Evolutionary conservation across 805 yeast species (phyloP).

Genomic region (Wickerhamiella kazuoi): DNA sequence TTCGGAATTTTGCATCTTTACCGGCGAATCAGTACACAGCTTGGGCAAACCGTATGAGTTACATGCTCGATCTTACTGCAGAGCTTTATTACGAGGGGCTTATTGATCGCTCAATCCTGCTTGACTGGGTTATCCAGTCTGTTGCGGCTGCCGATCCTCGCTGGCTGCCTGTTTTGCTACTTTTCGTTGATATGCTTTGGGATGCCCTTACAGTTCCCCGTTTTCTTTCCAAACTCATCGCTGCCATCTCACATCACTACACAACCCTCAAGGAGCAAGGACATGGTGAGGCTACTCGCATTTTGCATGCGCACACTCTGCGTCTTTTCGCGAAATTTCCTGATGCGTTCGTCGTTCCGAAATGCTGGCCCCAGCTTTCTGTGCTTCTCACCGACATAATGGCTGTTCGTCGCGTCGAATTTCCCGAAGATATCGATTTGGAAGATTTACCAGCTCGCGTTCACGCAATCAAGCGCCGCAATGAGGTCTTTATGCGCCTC

Average conservation of each 20-base stretch:
- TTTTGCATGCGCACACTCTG: slow-evolving; percentile 2
- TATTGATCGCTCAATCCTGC: slow-evolving; percentile 42
- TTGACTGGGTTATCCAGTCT: slow-evolving; percentile 44
- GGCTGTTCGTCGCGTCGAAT: background rate
- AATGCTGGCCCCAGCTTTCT: slow-evolving; percentile 6
- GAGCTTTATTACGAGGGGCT: slow-evolving; percentile 53
- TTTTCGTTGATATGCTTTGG: slow-evolving; percentile 57
- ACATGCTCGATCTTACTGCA: slow-evolving; percentile 40
- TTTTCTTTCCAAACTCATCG: background rate
- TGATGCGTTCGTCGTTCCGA: slow-evolving; percentile 6
- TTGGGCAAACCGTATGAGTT: slow-evolving; percentile 39
- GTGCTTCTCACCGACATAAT: slow-evolving; percentile 1
- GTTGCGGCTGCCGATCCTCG: slow-evolving; percentile 26
- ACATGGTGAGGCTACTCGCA: background rate
- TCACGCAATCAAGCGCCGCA: slow-evolving; percentile 7
- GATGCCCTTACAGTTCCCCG: slow-evolving; percentile 26
- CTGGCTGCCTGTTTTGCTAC: slow-evolving; percentile 30
- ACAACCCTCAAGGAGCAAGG: background rate
- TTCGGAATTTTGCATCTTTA: background rate
- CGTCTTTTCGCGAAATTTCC: slow-evolving; percentile 4
- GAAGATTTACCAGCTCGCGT: background rate
- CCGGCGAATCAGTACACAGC: background rate
- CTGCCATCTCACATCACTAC: background rate
- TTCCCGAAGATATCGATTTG: background rate
- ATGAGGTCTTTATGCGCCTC: slow-evolving; percentile 8